Evolutionary conservation across 148 eudicot species (phyloP).

Genomic region (Rhododendron simsii): DNA sequence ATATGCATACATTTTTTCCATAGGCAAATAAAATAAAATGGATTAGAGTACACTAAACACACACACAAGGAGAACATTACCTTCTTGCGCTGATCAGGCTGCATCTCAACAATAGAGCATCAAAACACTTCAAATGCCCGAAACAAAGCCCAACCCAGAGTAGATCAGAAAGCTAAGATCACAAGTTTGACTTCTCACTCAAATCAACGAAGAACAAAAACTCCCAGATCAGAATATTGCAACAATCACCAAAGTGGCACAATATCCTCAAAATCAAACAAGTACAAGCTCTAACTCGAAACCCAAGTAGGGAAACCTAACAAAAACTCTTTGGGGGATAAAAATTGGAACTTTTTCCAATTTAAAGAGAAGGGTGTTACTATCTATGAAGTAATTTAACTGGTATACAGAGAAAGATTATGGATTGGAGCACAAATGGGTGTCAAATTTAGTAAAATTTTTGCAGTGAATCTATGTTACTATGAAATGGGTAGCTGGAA

Average conservation of each 20-base stretch:
- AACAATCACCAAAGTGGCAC: not conserved
- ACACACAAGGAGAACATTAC: slow-evolving; percentile 17
- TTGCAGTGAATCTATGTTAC: not conserved
- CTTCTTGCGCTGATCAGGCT: slow-evolving; percentile 77
- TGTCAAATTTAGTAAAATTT: not conserved
- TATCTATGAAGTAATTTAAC: not conserved
- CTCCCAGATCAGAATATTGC: not conserved
- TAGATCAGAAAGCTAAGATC: not conserved
- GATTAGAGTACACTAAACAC: not conserved
- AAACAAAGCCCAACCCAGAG: slow-evolving; percentile 18
- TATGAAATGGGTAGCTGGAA: slow-evolving; percentile 6
- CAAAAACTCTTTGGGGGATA: not conserved
- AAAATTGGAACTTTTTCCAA: not conserved
- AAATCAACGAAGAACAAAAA: slow-evolving; percentile 20
- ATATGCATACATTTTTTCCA: not conserved
- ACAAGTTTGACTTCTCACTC: not conserved
- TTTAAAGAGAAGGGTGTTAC: not conserved
- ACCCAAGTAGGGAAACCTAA: not conserved
- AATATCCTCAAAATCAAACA: not conserved
- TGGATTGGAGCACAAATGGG: not conserved
- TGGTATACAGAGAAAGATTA: not conserved
- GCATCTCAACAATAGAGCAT: slow-evolving; percentile 64
- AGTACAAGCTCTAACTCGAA: slow-evolving; percentile 8
- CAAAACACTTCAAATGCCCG: slow-evolving; percentile 15
- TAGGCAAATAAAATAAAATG: not conserved